phyloP scores from a whole-genome alignment of 2,329 filamentous ascomycete genomes.

The Fusarium globosum region DNA sequence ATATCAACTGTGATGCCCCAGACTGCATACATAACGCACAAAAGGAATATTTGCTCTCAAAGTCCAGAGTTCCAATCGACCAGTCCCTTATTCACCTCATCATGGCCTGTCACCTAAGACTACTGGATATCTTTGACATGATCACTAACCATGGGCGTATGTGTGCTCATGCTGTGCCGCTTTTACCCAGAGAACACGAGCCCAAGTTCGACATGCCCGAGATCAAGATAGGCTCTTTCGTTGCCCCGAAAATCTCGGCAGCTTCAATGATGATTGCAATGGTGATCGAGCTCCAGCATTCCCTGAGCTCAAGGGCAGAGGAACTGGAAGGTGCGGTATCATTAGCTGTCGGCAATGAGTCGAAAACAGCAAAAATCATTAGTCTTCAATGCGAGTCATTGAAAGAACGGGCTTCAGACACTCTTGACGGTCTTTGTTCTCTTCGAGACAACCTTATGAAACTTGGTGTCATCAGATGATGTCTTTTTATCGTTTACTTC shows the following conservation, averaged over 20 bases:
- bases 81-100: constrained; percentile 52
- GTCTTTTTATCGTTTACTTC: not conserved
- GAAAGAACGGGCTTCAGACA: constrained; percentile 32
- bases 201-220: constrained; percentile 53
- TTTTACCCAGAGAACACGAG: constrained; percentile 43
- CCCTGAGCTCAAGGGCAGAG: constrained; percentile 32
- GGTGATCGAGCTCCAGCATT: constrained; percentile 47
- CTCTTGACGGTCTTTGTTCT: constrained; percentile 27
- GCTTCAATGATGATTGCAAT: constrained; percentile 49
- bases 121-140: constrained; percentile 52
- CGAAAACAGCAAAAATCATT: constrained; percentile 39
- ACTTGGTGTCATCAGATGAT: constrained; percentile 24
- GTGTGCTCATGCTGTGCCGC: constrained; percentile 48
- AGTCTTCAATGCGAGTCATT: constrained; percentile 45
- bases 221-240: constrained; percentile 54
- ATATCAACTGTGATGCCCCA: constrained; percentile 44
- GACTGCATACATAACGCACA: constrained; percentile 50
- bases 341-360: not conserved
- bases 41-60: constrained; percentile 25
- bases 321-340: constrained; percentile 24
- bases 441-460: constrained; percentile 19
- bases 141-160: constrained; percentile 47
- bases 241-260: constrained; percentile 48
- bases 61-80: constrained; percentile 43
- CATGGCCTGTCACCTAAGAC: constrained; percentile 52